Evolutionary conservation across 495 filamentous ascomycete species (phyloP).

Genomic region (Clohesyomyces aquaticus): DNA sequence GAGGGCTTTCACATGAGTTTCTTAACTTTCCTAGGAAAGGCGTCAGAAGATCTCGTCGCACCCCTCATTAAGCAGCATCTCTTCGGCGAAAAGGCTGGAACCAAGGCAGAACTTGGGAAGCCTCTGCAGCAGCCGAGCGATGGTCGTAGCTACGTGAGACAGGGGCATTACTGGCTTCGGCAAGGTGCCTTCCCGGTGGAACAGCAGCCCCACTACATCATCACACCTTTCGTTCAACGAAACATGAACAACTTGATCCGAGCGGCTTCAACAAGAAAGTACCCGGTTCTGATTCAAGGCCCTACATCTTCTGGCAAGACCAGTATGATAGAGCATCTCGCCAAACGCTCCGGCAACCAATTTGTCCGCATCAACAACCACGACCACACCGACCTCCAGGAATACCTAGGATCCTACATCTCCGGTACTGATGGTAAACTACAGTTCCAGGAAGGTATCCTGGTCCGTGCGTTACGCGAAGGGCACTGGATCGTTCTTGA

Average conservation of each 20-base stretch:
- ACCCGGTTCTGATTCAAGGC: conserved; percentile 94
- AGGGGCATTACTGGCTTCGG: conserved; percentile 91
- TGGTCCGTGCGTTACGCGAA: conserved; percentile 88
- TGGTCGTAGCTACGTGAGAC: conserved; percentile 77
- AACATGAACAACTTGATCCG: conserved; percentile 93
- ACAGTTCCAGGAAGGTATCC: conserved; percentile 88
- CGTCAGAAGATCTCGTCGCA: conserved; percentile 75
- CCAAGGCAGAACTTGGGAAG: conserved; percentile 69
- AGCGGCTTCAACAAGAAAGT: conserved; percentile 86
- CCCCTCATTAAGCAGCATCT: conserved; percentile 83
- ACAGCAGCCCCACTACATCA: conserved; percentile 86
- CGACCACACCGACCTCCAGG: conserved; percentile 97
- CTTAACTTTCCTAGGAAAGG: conserved; percentile 76
- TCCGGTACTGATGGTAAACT: conserved; percentile 83
- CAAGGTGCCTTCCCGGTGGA: conserved; percentile 67
- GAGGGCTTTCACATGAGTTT: conserved; percentile 99
- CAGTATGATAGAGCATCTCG: conserved; percentile 98
- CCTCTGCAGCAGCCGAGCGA: conserved; percentile 75
- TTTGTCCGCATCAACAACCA: conserved; percentile 99
- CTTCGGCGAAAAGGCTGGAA: conserved; percentile 67
- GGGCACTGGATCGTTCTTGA: conserved; percentile 98
- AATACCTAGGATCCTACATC: conserved; percentile 94
- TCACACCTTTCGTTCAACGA: conserved; percentile 90
- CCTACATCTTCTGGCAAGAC: conserved; percentile 98
- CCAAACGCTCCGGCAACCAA: conserved; percentile 91